Percentiles rank a stretch among this genome's conserved stretches.
Conservation (phyloP, 2,329 filamentous ascomycete genomes). For the Gnomoniopsis sp. region DNA sequence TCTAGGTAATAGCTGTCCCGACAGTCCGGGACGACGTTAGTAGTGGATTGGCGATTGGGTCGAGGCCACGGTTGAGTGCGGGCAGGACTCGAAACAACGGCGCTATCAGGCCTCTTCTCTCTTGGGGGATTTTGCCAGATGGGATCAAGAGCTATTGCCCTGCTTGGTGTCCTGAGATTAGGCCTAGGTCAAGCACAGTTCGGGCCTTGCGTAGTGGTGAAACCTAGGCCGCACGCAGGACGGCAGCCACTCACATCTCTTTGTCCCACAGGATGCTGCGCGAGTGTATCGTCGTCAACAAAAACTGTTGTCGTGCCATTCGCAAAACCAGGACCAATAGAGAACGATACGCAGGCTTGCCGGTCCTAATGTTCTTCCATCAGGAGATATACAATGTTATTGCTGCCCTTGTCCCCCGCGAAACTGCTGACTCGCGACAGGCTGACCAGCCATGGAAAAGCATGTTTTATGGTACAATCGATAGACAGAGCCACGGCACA, state of each 20-base stretch:
- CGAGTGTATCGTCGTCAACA: not conserved
- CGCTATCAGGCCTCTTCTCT: not conserved
- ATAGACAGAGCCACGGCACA: no score
- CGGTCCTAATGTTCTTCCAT: no score
- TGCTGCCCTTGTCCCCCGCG: no score
- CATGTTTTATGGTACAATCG: not conserved
- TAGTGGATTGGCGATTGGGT: not conserved
- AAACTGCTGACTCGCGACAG: not conserved
- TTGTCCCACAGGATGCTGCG: not conserved
- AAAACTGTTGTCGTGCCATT: not conserved
- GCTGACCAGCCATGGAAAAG: not conserved
- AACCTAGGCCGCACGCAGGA: not conserved
- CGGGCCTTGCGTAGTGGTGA: not conserved
- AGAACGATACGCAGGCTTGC: no score
- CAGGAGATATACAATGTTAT: no score
- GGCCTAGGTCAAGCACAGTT: not conserved
- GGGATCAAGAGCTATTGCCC: not conserved
- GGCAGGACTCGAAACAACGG: constrained; percentile 4
- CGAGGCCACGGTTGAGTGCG: not conserved
- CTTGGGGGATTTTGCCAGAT: not conserved
- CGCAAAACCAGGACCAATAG: not conserved
- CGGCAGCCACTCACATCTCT: not conserved
- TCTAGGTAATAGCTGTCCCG: not conserved
- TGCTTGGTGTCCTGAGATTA: not conserved
- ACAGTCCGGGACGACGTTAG: not conserved